Conservation (phyloP, 139 green algal genomes). For the Coccomyxa sp. region DNA sequence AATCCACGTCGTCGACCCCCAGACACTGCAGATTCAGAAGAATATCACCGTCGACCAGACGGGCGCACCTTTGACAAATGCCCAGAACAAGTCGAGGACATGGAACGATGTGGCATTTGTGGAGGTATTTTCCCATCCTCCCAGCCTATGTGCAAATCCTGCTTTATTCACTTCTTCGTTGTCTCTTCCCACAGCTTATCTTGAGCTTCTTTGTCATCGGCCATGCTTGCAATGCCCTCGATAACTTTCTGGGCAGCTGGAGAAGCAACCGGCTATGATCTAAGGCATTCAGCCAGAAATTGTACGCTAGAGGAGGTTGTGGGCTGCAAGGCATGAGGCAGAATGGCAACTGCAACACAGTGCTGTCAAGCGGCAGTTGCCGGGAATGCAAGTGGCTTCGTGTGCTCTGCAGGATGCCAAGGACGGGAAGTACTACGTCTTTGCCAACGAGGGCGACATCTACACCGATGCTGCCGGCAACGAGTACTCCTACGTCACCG, state of each 20-base stretch:
- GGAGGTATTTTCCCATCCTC: not conserved
- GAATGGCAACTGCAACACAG: not conserved
- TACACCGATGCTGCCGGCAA: slow-evolving; percentile 7
- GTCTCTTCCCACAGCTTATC: no score
- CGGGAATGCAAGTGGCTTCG: no score
- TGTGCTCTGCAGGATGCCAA: slow-evolving; percentile 9
- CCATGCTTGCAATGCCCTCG: no score
- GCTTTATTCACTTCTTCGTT: no score
- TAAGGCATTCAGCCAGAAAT: no score
- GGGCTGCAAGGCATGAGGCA: not conserved
- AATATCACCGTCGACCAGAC: slow-evolving; percentile 3
- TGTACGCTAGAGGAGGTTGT: no score
- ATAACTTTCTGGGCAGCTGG: no score
- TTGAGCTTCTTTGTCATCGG: no score
- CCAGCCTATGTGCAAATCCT: not conserved
- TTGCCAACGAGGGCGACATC: slow-evolving; percentile 15
- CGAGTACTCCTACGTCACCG: slow-evolving; percentile 7
- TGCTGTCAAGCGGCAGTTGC: not conserved
- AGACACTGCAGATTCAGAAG: slow-evolving; percentile 2
- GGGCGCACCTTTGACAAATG: not conserved
- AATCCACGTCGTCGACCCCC: slow-evolving; percentile 15
- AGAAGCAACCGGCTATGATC: no score
- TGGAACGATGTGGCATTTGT: slow-evolving; percentile 12
- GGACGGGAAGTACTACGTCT: slow-evolving; percentile 8
- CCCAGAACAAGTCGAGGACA: slow-evolving; percentile 2